Evolutionary conservation across 176 grass and related monocot species (phyloP).

Genomic region (Otatea glauca): DNA sequence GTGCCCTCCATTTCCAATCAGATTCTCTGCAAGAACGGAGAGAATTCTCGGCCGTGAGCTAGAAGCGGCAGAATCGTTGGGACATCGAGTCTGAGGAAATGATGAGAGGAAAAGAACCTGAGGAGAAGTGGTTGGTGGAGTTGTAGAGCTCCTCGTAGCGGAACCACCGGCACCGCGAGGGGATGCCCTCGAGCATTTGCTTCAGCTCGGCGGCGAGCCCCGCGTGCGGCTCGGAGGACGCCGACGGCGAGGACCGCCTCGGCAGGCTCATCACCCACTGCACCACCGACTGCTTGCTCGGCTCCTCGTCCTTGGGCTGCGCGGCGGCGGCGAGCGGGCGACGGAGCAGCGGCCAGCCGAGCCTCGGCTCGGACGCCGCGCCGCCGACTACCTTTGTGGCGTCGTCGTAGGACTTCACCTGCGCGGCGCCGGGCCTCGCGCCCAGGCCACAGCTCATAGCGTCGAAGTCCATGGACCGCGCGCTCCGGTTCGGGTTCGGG

Average conservation of each 20-base stretch:
- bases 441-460: slow-evolving; percentile 21
- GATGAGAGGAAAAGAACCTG: slow-evolving; percentile 48
- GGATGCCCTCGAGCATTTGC: slow-evolving; percentile 42
- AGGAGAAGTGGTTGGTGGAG: slow-evolving; percentile 80
- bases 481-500: slow-evolving; percentile 64
- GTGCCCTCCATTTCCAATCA: slow-evolving; percentile 89
- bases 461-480: slow-evolving; percentile 53
- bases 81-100: background rate
- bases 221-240: slow-evolving; percentile 26
- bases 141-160: slow-evolving; percentile 82
- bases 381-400: background rate
- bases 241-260: slow-evolving; percentile 43
- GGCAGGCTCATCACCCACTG: slow-evolving; percentile 98
- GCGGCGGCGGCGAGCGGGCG: slow-evolving; percentile 4
- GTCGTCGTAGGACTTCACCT: slow-evolving; percentile 25
- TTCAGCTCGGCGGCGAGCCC: slow-evolving; percentile 64
- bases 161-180: slow-evolving; percentile 79
- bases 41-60: background rate
- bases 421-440: background rate
- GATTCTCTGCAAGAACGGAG: slow-evolving; percentile 56
- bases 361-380: slow-evolving; percentile 47
- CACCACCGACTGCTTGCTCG: slow-evolving; percentile 81
- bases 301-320: slow-evolving; percentile 27
- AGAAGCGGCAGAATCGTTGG: background rate
- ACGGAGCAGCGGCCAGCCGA: slow-evolving; percentile 91